phyloP scores from a whole-genome alignment of 2,329 filamentous ascomycete species.

The Alternaria incomplexa region DNA sequence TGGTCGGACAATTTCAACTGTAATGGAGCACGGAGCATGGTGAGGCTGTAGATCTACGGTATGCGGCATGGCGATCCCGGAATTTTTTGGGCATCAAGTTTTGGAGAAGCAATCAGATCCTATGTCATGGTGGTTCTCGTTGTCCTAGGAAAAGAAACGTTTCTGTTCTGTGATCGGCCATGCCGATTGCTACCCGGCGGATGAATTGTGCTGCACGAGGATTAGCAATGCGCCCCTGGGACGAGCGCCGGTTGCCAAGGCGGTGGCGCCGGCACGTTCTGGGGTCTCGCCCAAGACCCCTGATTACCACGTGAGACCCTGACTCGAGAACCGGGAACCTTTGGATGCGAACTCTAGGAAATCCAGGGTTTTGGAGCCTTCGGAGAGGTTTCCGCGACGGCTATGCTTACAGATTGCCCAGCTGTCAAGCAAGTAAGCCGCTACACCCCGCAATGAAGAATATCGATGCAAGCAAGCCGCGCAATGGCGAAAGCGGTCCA shows the following conservation, averaged over 20 bases:
- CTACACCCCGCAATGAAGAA: neutral
- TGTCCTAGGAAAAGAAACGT: neutral
- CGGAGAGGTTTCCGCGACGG: slow-evolving; percentile 1
- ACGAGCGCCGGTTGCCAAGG: slow-evolving; percentile 16
- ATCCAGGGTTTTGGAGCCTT: neutral
- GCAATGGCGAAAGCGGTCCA: neutral
- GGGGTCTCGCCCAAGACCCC: slow-evolving; percentile 2
- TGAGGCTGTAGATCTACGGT: slow-evolving; percentile 9
- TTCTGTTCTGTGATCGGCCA: neutral
- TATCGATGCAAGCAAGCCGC: neutral
- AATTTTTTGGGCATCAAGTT: neutral
- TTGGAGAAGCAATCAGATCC: neutral
- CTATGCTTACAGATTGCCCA: neutral
- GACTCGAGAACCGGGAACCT: slow-evolving; percentile 15
- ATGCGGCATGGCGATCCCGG: slow-evolving; percentile 5
- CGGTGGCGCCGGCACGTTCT: slow-evolving; percentile 12
- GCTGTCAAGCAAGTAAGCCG: neutral
- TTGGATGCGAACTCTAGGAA: neutral
- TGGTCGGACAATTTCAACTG: slow-evolving; percentile 18
- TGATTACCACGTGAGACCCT: slow-evolving; percentile 19
- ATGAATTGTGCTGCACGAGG: slow-evolving; percentile 3
- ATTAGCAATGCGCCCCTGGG: slow-evolving; percentile 20
- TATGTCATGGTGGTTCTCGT: neutral
- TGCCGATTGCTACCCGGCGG: slow-evolving; percentile 1
- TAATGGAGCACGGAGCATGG: slow-evolving; percentile 25